These are phyloP conservation scores for Erysimum cheiranthoides DNA, from an alignment of 345 rosid genomes.

Conservation along the genomic window DNA sequence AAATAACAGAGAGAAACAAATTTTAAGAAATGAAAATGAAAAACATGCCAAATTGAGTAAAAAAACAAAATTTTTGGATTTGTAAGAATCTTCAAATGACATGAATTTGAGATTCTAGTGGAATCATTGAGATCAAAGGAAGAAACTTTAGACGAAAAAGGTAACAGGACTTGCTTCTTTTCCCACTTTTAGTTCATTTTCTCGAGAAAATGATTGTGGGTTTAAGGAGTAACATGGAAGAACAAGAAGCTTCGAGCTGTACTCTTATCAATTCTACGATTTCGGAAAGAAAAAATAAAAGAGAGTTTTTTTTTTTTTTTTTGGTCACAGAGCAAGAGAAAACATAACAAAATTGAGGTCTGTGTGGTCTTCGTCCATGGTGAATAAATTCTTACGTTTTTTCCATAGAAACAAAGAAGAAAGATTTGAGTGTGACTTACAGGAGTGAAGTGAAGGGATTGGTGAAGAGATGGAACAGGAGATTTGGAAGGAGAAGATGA, in stretches of 20 bases:
- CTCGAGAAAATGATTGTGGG: constrained; percentile 1
- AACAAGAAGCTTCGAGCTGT: constrained; percentile 28
- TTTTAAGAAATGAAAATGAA: neutral
- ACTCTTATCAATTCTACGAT: neutral
- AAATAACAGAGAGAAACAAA: constrained; percentile 1
- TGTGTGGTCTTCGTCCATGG: constrained; percentile 7
- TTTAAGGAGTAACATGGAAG: neutral
- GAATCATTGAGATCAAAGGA: constrained; percentile 36
- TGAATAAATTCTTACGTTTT: constrained; percentile 11
- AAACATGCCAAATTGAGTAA: constrained; percentile 1
- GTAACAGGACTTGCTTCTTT: constrained; percentile 11
- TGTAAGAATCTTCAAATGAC: constrained; percentile 7
- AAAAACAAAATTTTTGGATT: neutral
- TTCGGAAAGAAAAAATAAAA: neutral
- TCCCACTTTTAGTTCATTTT: constrained; percentile 12
- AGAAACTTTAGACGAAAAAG: constrained; percentile 32
- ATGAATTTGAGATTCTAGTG: constrained; percentile 10
- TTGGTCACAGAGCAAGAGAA: constrained; percentile 14
- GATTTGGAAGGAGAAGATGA: constrained; percentile 70
- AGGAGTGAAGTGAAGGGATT: constrained; percentile 67
- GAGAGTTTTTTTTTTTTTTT: neutral
- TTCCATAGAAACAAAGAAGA: constrained; percentile 31
- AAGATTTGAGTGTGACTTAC: constrained; percentile 53
- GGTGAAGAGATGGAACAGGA: constrained; percentile 60
- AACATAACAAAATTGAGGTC: constrained; percentile 24